Evolutionary conservation across 352 stramenopile genomes (phyloP), one percentile per base, ranked within the genome.

Genomic region (Phytophthora hybrid): DNA sequence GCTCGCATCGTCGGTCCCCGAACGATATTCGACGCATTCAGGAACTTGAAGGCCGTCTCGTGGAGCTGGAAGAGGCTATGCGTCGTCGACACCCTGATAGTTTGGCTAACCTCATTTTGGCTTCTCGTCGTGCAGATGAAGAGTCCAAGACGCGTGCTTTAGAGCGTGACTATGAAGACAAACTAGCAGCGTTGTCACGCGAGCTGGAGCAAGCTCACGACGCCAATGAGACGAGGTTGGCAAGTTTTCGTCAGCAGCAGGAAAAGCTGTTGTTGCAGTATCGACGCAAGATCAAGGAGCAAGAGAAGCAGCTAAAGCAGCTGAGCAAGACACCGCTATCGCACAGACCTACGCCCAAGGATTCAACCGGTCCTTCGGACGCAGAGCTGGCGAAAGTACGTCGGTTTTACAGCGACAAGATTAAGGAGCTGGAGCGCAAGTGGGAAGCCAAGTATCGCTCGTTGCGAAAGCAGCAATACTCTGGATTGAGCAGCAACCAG

Each of bases 31-130:
- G 87, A 0, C 83, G 83, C 37, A 95, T 95, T 62, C 87, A 91
- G 60, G 84, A 94, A 51, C 81, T 96, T 32, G 90, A 95, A 71
- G 54, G 65, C 3, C 78, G 85, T 6, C 55, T 97, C 3, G 37
- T 76, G 5, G 84, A 93, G n/a, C 78, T 97, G 76, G 86, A 95
- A 72, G 78, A 88, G 59, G 88, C 88, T 0, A 93, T 95, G 85
- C 82, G 84, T 1, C 83, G 77, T 32, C 83, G 88, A 21, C 87
- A 97, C 32, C 90, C 90, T 1, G 87, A 97, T 29, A 95, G 87
- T 46, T 71, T 97, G 41, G 77, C 90, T 11, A 95, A 90, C 61
- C 76, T 97, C 23, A 93, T 95, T 41, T 65, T 95, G 18, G 85
- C 83, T 26, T 90, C 85, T 66, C 80, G 82, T 34, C 88, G 90